phyloP scores from a whole-genome alignment of 1,139 yeast genomes.

The Yamadazyma conglobata region DNA sequence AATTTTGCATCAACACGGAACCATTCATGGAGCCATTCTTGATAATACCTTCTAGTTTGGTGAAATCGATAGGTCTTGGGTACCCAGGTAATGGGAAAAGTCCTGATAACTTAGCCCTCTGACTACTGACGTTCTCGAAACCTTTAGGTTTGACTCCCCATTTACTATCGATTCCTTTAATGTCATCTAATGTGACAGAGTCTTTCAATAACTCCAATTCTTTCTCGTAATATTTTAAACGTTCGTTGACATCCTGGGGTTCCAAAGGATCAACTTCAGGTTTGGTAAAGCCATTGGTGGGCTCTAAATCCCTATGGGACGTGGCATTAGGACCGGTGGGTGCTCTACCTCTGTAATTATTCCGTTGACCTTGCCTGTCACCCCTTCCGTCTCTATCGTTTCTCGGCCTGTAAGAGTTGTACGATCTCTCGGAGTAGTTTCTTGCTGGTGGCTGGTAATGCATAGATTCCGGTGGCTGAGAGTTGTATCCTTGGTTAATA shows the following conservation, averaged over 20 bases:
- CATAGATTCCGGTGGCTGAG: too few relatives aligned
- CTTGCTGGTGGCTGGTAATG: too few relatives aligned
- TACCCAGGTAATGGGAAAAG: constrained; percentile 75
- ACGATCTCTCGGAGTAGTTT: too few relatives aligned
- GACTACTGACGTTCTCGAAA: constrained; percentile 73
- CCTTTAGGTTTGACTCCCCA: constrained; percentile 82
- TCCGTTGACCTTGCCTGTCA: constrained; percentile 1
- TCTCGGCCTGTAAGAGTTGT: constrained; percentile 2
- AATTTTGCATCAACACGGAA: constrained; percentile 33
- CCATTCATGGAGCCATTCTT: constrained; percentile 39
- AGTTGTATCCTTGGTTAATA: too few relatives aligned
- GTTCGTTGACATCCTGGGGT: constrained; percentile 8
- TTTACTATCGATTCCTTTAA: constrained; percentile 45
- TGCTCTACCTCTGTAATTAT: not conserved
- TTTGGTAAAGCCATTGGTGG: not conserved
- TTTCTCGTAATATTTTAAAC: constrained; percentile 19
- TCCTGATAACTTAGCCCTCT: constrained; percentile 79
- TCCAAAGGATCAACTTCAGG: constrained; percentile 5
- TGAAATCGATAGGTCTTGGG: constrained; percentile 54
- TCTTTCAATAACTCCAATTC: constrained; percentile 21
- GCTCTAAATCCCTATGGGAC: constrained; percentile 1
- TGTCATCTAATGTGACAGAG: constrained; percentile 24
- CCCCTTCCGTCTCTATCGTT: constrained; percentile 5
- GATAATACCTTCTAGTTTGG: constrained; percentile 49
- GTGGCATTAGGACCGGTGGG: too few relatives aligned